Evolutionary conservation across 352 stramenopile genomes (phyloP), one percentile per base, ranked within the genome.

Genomic region (Peronospora farinosa): DNA sequence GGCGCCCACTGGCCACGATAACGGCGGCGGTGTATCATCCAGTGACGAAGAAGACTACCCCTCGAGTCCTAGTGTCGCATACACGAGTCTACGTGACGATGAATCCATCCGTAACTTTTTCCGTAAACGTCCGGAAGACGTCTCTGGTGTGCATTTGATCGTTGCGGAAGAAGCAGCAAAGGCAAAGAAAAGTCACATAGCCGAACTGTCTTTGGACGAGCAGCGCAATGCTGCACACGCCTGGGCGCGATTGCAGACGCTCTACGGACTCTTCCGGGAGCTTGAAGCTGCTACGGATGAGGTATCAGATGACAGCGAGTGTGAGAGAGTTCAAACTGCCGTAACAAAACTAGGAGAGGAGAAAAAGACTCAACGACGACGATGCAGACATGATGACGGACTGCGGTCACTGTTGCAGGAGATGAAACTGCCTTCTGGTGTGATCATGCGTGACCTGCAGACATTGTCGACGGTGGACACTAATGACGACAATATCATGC

Each of bases 181-280:
- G 1, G 7, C 15, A 12, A 44, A 11, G 27, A 51, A 50, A 36
- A 19, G 36, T 2, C 60, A 69, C 31, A 50, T 72, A 15, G 71
- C 74, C 12, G 35, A 68, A 7, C 45, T 50, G 7, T 68, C 72
- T 9, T 44, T 49, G 16, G 49, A 76, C 15, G 74, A 89, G 49
- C 67, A 86, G 13, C 69, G 63, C 15, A 63, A 69, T 37, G 72
- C 76, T 19, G 61, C 65, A 5, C 68, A 72, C 35, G 76, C 77
- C 3, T 90, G 76, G 76, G 47, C 52, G 25, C 71, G 79, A 7
- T 46, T 90, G 17, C 67, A 75, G 49, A 64, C 63, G 11, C 57
- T 90, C 30, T 87, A 88, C 57, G 57, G 61, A 2, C 55, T 88
- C 19, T 90, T 88, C 47, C 65, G 65, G 38, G 59, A 63, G 23